Percentiles rank a stretch among this genome's conserved stretches.
Conservation (phyloP, 139 green algal genomes). For the Deuterostichococcus epilithicus region DNA sequence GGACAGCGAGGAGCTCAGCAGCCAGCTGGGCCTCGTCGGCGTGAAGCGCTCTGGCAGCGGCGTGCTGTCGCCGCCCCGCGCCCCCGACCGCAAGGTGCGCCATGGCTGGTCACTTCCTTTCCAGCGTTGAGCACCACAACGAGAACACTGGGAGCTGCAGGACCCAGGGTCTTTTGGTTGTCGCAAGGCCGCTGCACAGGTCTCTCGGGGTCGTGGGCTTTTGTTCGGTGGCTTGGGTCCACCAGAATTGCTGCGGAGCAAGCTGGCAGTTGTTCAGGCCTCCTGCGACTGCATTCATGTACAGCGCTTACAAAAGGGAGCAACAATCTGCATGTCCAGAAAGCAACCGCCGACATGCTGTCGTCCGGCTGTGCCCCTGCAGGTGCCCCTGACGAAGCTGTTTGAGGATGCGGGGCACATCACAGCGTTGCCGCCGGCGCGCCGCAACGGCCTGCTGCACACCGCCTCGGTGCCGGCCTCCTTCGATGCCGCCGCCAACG, state of each 20-base stretch:
- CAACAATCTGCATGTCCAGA: background rate
- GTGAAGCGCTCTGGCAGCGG: background rate
- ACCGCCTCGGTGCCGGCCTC: background rate
- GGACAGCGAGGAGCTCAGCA: background rate
- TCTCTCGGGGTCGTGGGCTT: background rate
- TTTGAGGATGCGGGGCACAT: constrained; percentile 18
- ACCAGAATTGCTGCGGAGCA: background rate
- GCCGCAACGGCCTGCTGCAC: background rate
- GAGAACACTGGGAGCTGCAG: no score
- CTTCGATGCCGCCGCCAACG: no score
- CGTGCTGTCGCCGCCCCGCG: background rate
- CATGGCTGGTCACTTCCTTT: no score
- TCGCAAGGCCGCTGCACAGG: no score
- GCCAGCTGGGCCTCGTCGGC: background rate
- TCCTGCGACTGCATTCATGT: background rate
- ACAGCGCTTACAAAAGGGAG: background rate
- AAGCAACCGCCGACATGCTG: background rate
- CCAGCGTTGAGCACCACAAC: no score
- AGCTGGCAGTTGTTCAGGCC: background rate
- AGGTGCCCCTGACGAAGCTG: constrained; percentile 23
- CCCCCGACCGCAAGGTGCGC: background rate
- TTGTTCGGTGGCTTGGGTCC: background rate
- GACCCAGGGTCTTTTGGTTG: no score
- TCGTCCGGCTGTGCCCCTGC: constrained; percentile 10
- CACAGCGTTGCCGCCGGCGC: background rate